Conservation (phyloP, 2,329 filamentous ascomycete genomes). For the Scedosporium boydii region DNA sequence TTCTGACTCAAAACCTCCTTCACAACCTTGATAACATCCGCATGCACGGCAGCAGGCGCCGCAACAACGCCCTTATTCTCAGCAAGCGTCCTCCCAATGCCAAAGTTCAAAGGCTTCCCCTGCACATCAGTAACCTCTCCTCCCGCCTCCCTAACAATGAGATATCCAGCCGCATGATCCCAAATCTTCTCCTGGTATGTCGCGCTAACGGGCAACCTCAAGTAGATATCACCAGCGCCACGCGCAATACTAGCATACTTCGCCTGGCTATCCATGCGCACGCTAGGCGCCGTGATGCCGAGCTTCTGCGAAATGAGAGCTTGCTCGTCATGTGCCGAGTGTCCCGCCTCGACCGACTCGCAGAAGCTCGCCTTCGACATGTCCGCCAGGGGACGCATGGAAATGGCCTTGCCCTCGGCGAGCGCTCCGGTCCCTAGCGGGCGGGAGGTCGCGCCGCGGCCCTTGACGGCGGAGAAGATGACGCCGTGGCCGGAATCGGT, state of each 20-base stretch:
- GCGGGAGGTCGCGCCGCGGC: slow-evolving; percentile 71
- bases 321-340: slow-evolving; percentile 84
- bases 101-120: slow-evolving; percentile 80
- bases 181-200: slow-evolving; percentile 98
- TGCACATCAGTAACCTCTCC: slow-evolving; percentile 84
- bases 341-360: slow-evolving; percentile 88
- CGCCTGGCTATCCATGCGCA: slow-evolving; percentile 95
- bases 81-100: slow-evolving; percentile 72
- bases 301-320: slow-evolving; percentile 63
- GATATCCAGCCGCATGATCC: slow-evolving; percentile 93
- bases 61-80: slow-evolving; percentile 93
- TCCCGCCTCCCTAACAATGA: slow-evolving; percentile 90
- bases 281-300: slow-evolving; percentile 79
- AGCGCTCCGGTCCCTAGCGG: slow-evolving; percentile 53
- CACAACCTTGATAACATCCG: slow-evolving; percentile 68
- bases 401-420: slow-evolving; percentile 51
- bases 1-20: slow-evolving; percentile 59
- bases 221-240: slow-evolving; percentile 89
- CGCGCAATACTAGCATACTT: slow-evolving; percentile 95
- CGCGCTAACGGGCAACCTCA: slow-evolving; percentile 75
- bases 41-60: slow-evolving; percentile 68
- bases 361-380: slow-evolving; percentile 83
- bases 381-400: slow-evolving; percentile 54
- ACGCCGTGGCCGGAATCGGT: slow-evolving; percentile 73
- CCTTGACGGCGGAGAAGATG: slow-evolving; percentile 74